A percentile compares a stretch with the other conserved stretches of the same genome.
Evolutionary conservation across 805 yeast genomes (phyloP).

Genomic region (Suhomyces kilbournensis): DNA sequence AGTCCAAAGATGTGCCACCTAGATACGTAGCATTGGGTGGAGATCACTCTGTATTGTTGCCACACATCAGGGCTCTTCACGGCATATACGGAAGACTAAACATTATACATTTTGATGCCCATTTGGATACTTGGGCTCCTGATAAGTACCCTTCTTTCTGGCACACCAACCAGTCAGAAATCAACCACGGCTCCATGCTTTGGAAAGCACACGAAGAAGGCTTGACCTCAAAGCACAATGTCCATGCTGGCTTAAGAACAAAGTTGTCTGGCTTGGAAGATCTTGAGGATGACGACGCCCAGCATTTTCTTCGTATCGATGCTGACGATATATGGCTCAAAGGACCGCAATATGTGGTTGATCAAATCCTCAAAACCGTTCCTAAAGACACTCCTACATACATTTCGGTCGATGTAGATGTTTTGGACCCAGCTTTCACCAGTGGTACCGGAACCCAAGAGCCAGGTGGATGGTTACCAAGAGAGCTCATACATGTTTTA

Average conservation of each 20-base stretch:
- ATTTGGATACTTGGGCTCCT: slow-evolving; percentile 80
- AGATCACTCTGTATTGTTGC: slow-evolving; percentile 74
- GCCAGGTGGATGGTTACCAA: slow-evolving; percentile 57
- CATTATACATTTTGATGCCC: slow-evolving; percentile 82
- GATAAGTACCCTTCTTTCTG: slow-evolving; percentile 63
- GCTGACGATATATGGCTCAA: slow-evolving; percentile 72
- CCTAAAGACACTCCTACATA: slow-evolving; percentile 69
- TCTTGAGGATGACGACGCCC: slow-evolving; percentile 68
- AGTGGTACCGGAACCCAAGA: slow-evolving; percentile 61
- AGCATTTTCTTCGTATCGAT: slow-evolving; percentile 65
- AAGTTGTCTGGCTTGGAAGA: slow-evolving; percentile 59
- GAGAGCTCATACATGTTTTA: slow-evolving; percentile 50
- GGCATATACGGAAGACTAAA: slow-evolving; percentile 64
- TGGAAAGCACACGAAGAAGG: slow-evolving; percentile 80
- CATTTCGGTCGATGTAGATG: slow-evolving; percentile 73
- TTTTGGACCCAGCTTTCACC: slow-evolving; percentile 55
- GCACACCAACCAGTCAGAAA: slow-evolving; percentile 54
- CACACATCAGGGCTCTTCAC: slow-evolving; percentile 64
- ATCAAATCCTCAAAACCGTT: slow-evolving; percentile 50
- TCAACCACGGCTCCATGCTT: slow-evolving; percentile 83
- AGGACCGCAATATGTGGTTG: slow-evolving; percentile 58
- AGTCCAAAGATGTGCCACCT: slow-evolving; percentile 41
- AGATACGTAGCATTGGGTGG: slow-evolving; percentile 75
- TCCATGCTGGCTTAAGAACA: slow-evolving; percentile 78
- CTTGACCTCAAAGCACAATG: slow-evolving; percentile 52